These are phyloP conservation scores for Holtermanniella nyarrowii DNA, from an alignment of 768 basidiomycete species.

Conservation along the genomic window DNA sequence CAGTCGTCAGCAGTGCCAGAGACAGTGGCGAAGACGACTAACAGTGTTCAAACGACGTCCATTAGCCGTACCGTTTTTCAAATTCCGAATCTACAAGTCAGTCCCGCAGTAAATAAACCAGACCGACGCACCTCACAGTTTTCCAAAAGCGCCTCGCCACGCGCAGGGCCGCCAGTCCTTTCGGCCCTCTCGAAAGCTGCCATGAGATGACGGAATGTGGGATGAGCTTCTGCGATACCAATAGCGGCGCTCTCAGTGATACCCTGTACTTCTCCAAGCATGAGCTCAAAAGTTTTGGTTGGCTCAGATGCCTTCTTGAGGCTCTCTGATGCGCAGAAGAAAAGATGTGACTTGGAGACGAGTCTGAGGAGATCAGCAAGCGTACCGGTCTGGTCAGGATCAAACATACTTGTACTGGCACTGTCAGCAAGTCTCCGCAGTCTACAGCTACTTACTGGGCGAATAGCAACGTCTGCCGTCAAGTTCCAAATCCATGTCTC, in stretches of 20 bases:
- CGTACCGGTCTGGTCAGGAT: conserved; percentile 11
- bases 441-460: conserved; percentile 24
- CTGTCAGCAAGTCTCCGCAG: neutral
- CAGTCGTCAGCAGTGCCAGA: neutral
- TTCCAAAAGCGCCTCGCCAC: conserved; percentile 21
- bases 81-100: conserved; percentile 16
- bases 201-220: conserved; percentile 33
- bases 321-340: conserved; percentile 28
- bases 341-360: conserved; percentile 35
- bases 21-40: neutral
- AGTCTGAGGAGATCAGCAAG: conserved; percentile 14
- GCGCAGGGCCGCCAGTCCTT: conserved; percentile 13
- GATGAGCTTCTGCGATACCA: conserved; percentile 28
- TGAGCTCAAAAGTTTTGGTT: conserved; percentile 29
- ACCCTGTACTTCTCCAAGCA: conserved; percentile 38
- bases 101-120: neutral
- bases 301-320: conserved; percentile 19
- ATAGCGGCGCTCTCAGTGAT: conserved; percentile 32
- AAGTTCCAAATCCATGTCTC: conserved; percentile 36
- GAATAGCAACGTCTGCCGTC: conserved; percentile 31
- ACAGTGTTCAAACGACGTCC: conserved; percentile 21
- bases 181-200: conserved; percentile 31
- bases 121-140: conserved; percentile 28
- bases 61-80: conserved; percentile 22
- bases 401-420: conserved; percentile 1